These are phyloP conservation scores for Suillus tomentosus DNA, from an alignment of 768 basidiomycete genomes.

Conservation along the genomic window DNA sequence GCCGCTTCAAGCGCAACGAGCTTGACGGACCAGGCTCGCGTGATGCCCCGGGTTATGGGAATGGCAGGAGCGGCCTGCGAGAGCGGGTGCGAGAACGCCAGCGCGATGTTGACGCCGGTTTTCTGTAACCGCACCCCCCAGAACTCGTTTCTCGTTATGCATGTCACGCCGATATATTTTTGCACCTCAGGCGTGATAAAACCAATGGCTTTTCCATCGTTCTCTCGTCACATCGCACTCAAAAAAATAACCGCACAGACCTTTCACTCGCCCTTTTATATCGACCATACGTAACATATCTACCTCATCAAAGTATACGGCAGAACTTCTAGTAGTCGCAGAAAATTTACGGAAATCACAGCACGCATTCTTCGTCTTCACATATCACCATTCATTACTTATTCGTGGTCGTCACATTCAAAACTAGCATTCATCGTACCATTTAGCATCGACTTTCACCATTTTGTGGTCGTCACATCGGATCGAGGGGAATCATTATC, in stretches of 20 bases:
- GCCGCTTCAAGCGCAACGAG: conserved; percentile 57
- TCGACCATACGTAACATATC: conserved; percentile 36
- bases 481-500: conserved; percentile 17
- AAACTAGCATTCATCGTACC: conserved; percentile 28
- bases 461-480: conserved; percentile 18
- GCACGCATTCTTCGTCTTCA: conserved; percentile 25
- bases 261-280: conserved; percentile 29
- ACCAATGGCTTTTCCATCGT: conserved; percentile 20
- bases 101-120: conserved; percentile 21
- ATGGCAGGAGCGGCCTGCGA: conserved; percentile 65
- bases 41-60: conserved; percentile 63
- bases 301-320: conserved; percentile 36
- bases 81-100: conserved; percentile 37
- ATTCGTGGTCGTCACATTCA: conserved; percentile 26
- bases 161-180: conserved; percentile 14
- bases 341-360: conserved; percentile 38
- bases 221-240: conserved; percentile 19
- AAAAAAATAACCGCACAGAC: conserved; percentile 28
- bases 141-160: conserved; percentile 5
- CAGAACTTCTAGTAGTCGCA: conserved; percentile 24
- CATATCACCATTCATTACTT: conserved; percentile 37
- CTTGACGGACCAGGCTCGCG: conserved; percentile 44
- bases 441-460: conserved; percentile 22
- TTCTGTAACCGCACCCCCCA: conserved; percentile 23
- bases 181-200: conserved; percentile 16